These are phyloP conservation scores for Apiospora koreana DNA, from an alignment of 2,329 filamentous ascomycete genomes.

Conservation along the genomic window DNA sequence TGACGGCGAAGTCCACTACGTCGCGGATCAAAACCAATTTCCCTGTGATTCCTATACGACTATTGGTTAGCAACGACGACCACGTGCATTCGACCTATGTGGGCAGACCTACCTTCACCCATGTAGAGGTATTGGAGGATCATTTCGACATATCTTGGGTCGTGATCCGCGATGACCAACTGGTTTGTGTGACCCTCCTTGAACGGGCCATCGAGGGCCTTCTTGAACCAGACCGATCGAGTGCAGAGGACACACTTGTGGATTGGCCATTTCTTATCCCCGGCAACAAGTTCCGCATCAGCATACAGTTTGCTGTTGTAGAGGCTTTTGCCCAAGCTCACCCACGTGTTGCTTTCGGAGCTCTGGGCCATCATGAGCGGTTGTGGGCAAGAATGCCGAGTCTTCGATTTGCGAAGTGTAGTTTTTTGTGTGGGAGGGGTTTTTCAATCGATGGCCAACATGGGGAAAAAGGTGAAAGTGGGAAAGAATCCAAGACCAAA, in stretches of 20 bases:
- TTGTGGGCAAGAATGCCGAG: too few species aligned
- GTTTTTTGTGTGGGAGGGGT: background rate
- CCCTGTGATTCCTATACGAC: too few species aligned
- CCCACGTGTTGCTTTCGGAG: too few species aligned
- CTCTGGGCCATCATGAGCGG: too few species aligned
- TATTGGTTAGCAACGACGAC: background rate
- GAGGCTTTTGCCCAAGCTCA: background rate
- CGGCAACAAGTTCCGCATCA: slow-evolving; percentile 16
- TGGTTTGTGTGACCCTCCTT: background rate
- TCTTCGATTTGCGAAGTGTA: background rate
- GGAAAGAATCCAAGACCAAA: too few species aligned
- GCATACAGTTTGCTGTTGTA: background rate
- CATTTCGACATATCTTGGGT: background rate
- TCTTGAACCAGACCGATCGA: slow-evolving; percentile 15
- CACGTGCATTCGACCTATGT: too few species aligned
- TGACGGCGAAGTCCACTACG: background rate
- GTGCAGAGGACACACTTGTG: slow-evolving; percentile 16
- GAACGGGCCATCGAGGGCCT: slow-evolving; percentile 11
- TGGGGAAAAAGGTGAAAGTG: too few species aligned
- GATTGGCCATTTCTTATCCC: slow-evolving; percentile 13
- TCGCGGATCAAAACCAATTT: background rate
- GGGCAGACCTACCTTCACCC: background rate
- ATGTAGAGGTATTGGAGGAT: background rate
- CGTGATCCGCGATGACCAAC: background rate
- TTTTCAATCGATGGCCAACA: too few species aligned